Conservation (phyloP, 2,329 filamentous ascomycete genomes). For the Ascochyta rabiei region DNA sequence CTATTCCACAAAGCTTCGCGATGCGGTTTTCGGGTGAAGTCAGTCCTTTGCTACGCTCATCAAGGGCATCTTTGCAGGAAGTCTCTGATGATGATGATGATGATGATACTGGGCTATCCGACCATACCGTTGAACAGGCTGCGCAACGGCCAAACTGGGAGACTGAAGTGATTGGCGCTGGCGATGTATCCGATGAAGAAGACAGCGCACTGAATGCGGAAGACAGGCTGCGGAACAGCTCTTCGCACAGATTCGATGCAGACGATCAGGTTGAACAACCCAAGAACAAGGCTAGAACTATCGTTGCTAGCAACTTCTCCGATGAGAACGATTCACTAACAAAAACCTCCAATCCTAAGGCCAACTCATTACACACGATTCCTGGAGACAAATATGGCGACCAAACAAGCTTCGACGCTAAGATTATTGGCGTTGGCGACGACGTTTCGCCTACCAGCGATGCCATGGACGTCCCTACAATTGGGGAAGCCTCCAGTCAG, state of each 20-base stretch:
- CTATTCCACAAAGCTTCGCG: background rate
- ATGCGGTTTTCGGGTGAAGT: constrained; percentile 15
- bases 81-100: constrained; percentile 11
- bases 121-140: background rate
- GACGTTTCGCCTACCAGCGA: constrained; percentile 31
- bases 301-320: too few relatives aligned
- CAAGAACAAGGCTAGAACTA: background rate
- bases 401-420: constrained; percentile 24
- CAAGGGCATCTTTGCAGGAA: constrained; percentile 14
- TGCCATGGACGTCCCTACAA: background rate
- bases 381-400: background rate
- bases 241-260: background rate
- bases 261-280: background rate
- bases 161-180: constrained; percentile 29
- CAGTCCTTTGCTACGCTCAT: constrained; percentile 32
- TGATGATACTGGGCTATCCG: background rate
- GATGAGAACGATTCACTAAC: background rate
- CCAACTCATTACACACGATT: background rate
- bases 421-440: constrained; percentile 27
- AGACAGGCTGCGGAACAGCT: background rate
- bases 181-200: constrained; percentile 26
- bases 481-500: background rate
- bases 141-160: constrained; percentile 19
- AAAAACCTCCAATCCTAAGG: background rate
- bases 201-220: background rate